Base-by-base conservation (phyloP, 495 filamentous ascomycete species). In the Aspergillus bertholletiae region DNA sequence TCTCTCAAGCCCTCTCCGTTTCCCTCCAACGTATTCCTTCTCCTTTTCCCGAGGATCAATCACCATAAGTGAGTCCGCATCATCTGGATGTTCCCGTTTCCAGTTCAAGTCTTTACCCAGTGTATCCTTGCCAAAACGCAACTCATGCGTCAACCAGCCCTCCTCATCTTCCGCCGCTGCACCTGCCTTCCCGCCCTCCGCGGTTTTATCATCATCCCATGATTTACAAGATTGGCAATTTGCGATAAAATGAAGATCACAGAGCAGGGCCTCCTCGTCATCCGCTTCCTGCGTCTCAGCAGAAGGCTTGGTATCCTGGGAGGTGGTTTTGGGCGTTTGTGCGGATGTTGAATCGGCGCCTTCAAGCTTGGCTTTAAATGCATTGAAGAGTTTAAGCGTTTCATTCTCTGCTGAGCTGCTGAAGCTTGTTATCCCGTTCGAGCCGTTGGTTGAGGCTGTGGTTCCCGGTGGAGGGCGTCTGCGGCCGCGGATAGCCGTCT, bases 31-130 rank as follows among this genome's bases (percentile, higher is more conserved):
- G 32, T 94, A 73, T 37, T 88, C 87, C 69, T 81, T 84, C 49
- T 88, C 86, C 61, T 88, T 92, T 72, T 93, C 92, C 49, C 89
- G 74, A 1, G 95, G 95, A 74, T 98, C 95, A 72, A 97, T 96
- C 2, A 97, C 91, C 54, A 96, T 87, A 45, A 98, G 71, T 62
- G 96, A 91, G 60, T 94, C 88, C 55, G 89, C 87, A 44, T 91
- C 90, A 46, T 90, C 88, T 58, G 90, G 88, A 46, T 92, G 89
- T 64, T 89, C 87, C 72, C 86, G 85, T 69, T 92, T 90, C 80
- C 92, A 97, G 32, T 83, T 89, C 51, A 96, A 68, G 68, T 96
- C 91, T 65, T 97, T 97, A 30, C 95, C 94, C 3, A 96, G 69
- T 53, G 86, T 86, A 65, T 98, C 95, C 56, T 92, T 93, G 17